phyloP scores from a whole-genome alignment of 192 early-diverging fungal species.

The Gigaspora rosea region DNA sequence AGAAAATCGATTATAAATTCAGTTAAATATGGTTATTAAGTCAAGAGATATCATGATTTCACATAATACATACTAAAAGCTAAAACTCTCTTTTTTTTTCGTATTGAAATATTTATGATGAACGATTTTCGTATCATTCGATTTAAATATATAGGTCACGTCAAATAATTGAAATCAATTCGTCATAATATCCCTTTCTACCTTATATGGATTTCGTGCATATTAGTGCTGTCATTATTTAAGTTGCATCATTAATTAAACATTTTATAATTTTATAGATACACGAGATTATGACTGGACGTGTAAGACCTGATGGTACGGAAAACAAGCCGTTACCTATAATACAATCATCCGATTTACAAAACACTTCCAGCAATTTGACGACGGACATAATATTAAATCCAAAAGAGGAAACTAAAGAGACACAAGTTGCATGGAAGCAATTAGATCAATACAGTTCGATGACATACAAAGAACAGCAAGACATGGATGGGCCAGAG shows the following conservation, averaged over 20 bases:
- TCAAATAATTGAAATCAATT: neutral
- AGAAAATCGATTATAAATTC: too few relatives aligned
- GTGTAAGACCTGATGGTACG: conserved; percentile 30
- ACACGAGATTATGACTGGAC: neutral
- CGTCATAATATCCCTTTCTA: too few relatives aligned
- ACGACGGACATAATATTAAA: neutral
- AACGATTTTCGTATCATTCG: too few relatives aligned
- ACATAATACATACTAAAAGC: too few relatives aligned
- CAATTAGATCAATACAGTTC: conserved; percentile 10
- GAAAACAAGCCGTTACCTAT: conserved; percentile 20
- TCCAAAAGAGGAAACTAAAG: conserved; percentile 7
- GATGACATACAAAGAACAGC: conserved; percentile 12
- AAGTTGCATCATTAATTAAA: neutral
- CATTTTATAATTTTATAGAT: neutral
- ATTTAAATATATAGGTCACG: too few relatives aligned
- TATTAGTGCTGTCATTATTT: neutral
- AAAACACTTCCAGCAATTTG: neutral
- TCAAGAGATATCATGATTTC: too few relatives aligned
- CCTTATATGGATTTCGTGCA: too few relatives aligned
- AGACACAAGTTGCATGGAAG: neutral
- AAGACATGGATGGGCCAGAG: conserved; percentile 3
- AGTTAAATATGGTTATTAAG: too few relatives aligned
- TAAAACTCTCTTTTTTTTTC: too few relatives aligned
- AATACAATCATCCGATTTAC: neutral
- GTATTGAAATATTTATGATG: too few relatives aligned